These are phyloP conservation scores for Colletotrichum gloeosporioides DNA, from an alignment of 2,329 filamentous ascomycete species.

Conservation along the genomic window DNA sequence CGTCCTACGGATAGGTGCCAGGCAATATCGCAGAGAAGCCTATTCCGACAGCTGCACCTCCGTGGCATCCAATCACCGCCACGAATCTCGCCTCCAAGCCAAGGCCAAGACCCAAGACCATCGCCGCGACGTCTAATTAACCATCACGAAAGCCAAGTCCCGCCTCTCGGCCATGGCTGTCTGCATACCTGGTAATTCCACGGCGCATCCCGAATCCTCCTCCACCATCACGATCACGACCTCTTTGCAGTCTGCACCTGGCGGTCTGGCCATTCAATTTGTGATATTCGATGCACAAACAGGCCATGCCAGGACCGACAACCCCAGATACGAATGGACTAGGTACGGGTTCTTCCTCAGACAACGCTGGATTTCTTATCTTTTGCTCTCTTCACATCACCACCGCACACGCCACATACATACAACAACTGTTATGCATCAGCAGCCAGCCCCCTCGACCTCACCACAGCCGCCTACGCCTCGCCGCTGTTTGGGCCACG, in stretches of 20 bases:
- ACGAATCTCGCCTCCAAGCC: neutral
- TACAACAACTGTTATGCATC: neutral
- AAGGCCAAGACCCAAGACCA: neutral
- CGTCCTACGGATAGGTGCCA: neutral
- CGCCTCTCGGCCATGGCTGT: neutral
- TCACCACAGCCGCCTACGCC: neutral
- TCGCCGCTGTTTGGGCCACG: constrained; percentile 13
- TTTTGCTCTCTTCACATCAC: neutral
- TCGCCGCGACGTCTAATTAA: neutral
- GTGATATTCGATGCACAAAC: neutral
- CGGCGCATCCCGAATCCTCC: neutral
- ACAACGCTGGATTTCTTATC: neutral
- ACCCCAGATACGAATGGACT: neutral
- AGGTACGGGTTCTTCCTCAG: neutral
- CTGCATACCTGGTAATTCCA: neutral
- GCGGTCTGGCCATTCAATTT: neutral
- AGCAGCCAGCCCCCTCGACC: neutral
- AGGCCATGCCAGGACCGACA: neutral
- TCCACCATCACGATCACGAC: neutral
- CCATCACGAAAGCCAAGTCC: neutral
- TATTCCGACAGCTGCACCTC: neutral
- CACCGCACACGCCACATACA: neutral
- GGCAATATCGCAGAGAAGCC: constrained; percentile 3
- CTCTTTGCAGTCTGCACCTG: neutral
- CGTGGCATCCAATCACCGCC: neutral